Base-by-base conservation (phyloP, 495 filamentous ascomycete species). In the Aspergillus indologenus region DNA sequence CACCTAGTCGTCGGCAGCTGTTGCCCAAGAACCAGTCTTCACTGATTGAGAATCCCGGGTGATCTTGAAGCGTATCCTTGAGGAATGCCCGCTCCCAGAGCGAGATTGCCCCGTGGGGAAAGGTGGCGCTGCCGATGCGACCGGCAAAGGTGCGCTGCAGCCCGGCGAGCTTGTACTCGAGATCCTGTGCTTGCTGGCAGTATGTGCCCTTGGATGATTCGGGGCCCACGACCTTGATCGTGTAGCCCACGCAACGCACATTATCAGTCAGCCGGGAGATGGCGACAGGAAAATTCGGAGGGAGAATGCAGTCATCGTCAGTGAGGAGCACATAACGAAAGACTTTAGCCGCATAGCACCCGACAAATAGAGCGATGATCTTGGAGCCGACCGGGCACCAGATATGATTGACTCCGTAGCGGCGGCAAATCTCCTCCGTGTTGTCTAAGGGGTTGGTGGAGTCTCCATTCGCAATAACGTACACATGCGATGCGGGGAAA, bases 1-100 rank as follows among this genome's bases (percentile, higher is more conserved):
- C 75, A 29, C 78, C 78, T 11, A 79, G 66, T 43, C 74, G 63
- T 1, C 76, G 71, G 43, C 74, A 76, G 0, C 70, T 71, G 63
- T 78, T 72, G 8, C 76, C 76, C 21, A 79, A 72, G 65, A 79
- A 79, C 76, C 76, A 79, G 58, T 79, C 75, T 23, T 79, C 76
- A 4, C 68, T 73, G 19, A 79, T 75, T 3, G 64, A 71, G 51
- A 77, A 79, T 0, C 76, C 76, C 8, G 76, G 76, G 56, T 79
- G 76, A 43, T 74, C 67, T 49, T 75, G 60, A 51, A 79, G 75
- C 3, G 75, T 76, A 46, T 73, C 57, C 51, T 76, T 68, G 31
- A 79, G 55, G 42, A 77, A 71, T 21, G 71, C 59, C 1, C 70
- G 65, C 29, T 79, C 71, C 76, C 76, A 79, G n/a, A 79, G 60